Base-by-base conservation (phyloP, 1,284 basidiomycete genomes). In the Cystobasidiaceae sp. region DNA sequence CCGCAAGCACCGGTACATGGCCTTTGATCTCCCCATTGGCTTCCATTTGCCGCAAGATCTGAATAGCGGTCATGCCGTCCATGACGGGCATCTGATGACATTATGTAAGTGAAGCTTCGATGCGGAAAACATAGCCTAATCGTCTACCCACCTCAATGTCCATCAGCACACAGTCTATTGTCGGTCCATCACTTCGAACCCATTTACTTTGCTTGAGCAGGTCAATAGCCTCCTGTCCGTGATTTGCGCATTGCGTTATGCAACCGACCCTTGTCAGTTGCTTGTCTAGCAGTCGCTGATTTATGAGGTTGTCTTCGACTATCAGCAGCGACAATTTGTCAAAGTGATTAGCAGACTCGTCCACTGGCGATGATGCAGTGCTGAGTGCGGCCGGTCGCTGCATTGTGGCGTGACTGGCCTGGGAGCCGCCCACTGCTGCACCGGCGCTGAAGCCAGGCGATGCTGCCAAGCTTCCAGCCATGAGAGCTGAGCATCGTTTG, bases 281-380 rank as follows among this genome's bases (percentile, higher is more conserved):
- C 37, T 67, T 70, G 21, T 59, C 52, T 7, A 72, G 46, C 5
- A 73, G 52, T 11, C 48, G 50, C 44, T 73, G 72, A 37, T 71
- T 72, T 39, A 73, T 67, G 0, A 66, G 49, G 48, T 73, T 73
- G 41, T 73, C 72, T 46, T 73, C 72, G 0, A 67, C 67, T 4
- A 72, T 46, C 0, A 71, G 52, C 11, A 73, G 39, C 4, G 50
- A 62, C 21, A 71, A n/a, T 21, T 44, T 44, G 17, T 64, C 61
- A n/a, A 32, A 34, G 2, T 27, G 27, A 5, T 37, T 21, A 4
- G 17, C 43, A n/a, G 33, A 52, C 41, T 44, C 34, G 37, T 58
- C 48, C n/a, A 19, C 50, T 34, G 62, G 55, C 27, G 62, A 41
- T 2, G 59, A 25, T 17, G 48, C 46, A 61, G 44, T 34, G 52